phyloP scores from a whole-genome alignment of 768 basidiomycete species.

The Crassisporium funariophilum region DNA sequence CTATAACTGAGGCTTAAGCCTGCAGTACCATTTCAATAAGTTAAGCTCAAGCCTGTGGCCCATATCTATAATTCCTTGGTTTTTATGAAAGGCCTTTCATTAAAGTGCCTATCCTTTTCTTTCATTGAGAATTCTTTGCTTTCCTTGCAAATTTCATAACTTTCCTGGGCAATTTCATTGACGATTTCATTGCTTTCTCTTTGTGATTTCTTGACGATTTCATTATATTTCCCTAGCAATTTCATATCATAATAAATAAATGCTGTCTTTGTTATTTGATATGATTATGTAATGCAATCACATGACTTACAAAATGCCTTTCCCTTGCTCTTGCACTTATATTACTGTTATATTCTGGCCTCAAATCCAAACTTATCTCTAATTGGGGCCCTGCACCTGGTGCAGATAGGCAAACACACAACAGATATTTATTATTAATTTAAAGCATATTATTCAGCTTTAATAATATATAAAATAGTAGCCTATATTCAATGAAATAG shows the following conservation, averaged over 20 bases:
- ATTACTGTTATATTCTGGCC: neutral
- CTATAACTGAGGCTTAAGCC: no score
- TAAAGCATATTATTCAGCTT: no score
- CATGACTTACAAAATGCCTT: neutral
- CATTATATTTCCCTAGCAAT: neutral
- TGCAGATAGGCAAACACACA: neutral
- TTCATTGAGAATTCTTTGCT: no score
- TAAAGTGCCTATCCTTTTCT: neutral
- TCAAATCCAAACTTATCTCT: neutral
- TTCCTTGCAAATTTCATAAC: neutral
- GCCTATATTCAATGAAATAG: neutral
- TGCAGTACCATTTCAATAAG: no score
- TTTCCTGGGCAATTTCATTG: neutral
- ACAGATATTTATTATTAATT: neutral
- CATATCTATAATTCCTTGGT: no score
- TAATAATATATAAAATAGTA: neutral
- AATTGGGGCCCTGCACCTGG: neutral
- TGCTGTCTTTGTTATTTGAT: neutral
- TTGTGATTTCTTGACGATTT: neutral
- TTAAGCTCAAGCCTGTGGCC: no score
- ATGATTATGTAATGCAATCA: conserved; percentile 1
- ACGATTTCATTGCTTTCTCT: neutral
- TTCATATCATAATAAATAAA: neutral
- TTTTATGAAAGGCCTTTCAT: neutral
- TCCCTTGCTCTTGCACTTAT: neutral